A percentile compares a stretch with the other conserved stretches of the same genome.
These are phyloP conservation scores for Bacterosira constricta DNA, from an alignment of 108 stramenopile genomes.

Conservation along the genomic window DNA sequence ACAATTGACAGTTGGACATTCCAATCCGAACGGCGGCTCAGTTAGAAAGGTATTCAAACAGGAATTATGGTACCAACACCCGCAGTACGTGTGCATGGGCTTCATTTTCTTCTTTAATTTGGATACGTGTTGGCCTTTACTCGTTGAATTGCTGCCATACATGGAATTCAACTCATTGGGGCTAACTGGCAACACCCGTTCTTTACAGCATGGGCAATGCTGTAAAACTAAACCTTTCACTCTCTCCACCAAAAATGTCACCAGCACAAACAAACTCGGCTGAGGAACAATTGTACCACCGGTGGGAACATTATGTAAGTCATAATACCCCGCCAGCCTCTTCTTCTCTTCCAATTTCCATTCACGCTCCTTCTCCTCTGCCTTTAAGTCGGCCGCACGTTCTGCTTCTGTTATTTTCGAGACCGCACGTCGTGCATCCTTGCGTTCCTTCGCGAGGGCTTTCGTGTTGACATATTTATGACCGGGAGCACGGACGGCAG, in stretches of 20 bases:
- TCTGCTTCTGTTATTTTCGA: conserved; percentile 44
- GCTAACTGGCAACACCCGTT: conserved; percentile 32
- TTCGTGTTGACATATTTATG: conserved; percentile 18
- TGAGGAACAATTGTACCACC: conserved; percentile 46
- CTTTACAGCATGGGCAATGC: conserved; percentile 46
- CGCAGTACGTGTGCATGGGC: conserved; percentile 49
- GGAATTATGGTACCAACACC: conserved; percentile 53
- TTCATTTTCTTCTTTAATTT: conserved; percentile 41
- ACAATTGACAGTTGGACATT: conserved; percentile 35
- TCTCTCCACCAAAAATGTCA: conserved; percentile 39
- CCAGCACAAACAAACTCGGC: conserved; percentile 45
- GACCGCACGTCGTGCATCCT: conserved; percentile 48
- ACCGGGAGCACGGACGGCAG: conserved; percentile 7
- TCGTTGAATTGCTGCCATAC: conserved; percentile 20
- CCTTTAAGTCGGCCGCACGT: conserved; percentile 19
- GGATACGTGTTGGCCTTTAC: conserved; percentile 29
- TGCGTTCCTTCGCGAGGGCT: conserved; percentile 44
- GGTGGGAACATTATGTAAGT: conserved; percentile 30
- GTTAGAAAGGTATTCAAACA: conserved; percentile 53
- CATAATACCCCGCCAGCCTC: conserved; percentile 45
- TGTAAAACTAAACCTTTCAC: conserved; percentile 22
- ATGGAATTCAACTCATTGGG: conserved; percentile 37
- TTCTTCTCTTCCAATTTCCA: conserved; percentile 50
- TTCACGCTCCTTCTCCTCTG: conserved; percentile 38
- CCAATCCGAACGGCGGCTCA: conserved; percentile 56